Evolutionary conservation across 345 rosid species (phyloP), one percentile per base, ranked within the genome.

Genomic region (Ailanthus altissimus): DNA sequence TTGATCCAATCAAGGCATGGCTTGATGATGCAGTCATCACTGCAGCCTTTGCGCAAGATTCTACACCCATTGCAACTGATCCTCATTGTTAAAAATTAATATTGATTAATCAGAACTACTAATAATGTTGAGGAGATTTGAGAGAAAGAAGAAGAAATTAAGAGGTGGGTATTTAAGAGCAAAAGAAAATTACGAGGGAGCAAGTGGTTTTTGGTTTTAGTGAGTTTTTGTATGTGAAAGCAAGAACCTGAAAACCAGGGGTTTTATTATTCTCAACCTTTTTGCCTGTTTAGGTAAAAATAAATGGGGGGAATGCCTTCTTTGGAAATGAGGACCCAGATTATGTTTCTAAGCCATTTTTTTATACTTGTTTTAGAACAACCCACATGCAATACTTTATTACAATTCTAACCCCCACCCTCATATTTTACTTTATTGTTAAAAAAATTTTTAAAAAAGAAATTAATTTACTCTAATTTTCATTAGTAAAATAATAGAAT

Each of bases 21-120:
- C 64, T 89, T 85, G 58, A 90, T 90, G 77, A 79, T 79, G 82
- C 94, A 90, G 66, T 84, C 86, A 10, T 86, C 86, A 75, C 81
- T 81, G 84, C 94, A 90, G 38, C 94, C 94, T 54, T 90, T 90
- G 78, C 94, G 89, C 5, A 90, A 80, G 53, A 90, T 89, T 5
- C 94, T 82, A 70, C 94, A 90, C 6, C 94, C 94, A 60, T 87
- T 90, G 78, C 94, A 90, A 75, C 94, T 90, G 87, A 89, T 89
- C 74, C 84, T 86, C 84, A 81, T 81, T 13, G 4, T 51, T 14
- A 15, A 45, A 15, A 18, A 36, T n/a, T n/a, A n/a, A n/a, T n/a
- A n/a, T n/a, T n/a, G n/a, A n/a, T n/a, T n/a, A n/a, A n/a, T n/a
- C n/a, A n/a, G n/a, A n/a, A n/a, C n/a, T n/a, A n/a, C n/a, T n/a